These are phyloP conservation scores for Pyricularia pennisetigena DNA, from an alignment of 2,329 filamentous ascomycete species.

Conservation along the genomic window DNA sequence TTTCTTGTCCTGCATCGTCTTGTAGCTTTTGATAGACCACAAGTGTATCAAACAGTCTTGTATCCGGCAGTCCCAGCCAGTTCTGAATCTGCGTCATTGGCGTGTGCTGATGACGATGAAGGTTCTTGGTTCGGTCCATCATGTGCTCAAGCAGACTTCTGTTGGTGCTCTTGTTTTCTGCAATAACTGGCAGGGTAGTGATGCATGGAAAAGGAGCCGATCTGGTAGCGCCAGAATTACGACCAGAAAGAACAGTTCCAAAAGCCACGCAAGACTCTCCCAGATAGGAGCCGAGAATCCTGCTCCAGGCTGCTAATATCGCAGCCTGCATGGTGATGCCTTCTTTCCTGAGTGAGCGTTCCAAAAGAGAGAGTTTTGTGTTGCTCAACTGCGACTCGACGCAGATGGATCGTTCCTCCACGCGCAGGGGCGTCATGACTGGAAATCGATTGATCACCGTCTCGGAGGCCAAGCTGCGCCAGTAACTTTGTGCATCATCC, in stretches of 20 bases:
- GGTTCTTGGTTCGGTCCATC: constrained; percentile 52
- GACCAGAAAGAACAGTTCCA: constrained; percentile 70
- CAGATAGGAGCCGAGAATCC: constrained; percentile 63
- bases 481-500: constrained; percentile 42
- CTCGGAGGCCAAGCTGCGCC: constrained; percentile 44
- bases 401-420: constrained; percentile 22
- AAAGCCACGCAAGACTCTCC: constrained; percentile 69
- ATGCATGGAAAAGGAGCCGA: constrained; percentile 67
- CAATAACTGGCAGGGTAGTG: constrained; percentile 65
- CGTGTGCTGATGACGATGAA: constrained; percentile 62
- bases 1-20: background rate
- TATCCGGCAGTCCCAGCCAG: constrained; percentile 55
- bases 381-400: constrained; percentile 26
- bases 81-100: constrained; percentile 64
- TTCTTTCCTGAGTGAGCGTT: constrained; percentile 40
- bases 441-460: constrained; percentile 64
- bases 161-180: constrained; percentile 44
- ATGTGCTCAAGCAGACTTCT: constrained; percentile 48
- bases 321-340: constrained; percentile 69
- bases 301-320: constrained; percentile 70
- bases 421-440: constrained; percentile 54
- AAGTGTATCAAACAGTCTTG: constrained; percentile 71
- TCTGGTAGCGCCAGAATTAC: constrained; percentile 50
- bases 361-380: constrained; percentile 35
- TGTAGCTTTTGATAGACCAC: constrained; percentile 68